Conservation (phyloP, 2,329 filamentous ascomycete species). For the Phialemoniopsis sp. region DNA sequence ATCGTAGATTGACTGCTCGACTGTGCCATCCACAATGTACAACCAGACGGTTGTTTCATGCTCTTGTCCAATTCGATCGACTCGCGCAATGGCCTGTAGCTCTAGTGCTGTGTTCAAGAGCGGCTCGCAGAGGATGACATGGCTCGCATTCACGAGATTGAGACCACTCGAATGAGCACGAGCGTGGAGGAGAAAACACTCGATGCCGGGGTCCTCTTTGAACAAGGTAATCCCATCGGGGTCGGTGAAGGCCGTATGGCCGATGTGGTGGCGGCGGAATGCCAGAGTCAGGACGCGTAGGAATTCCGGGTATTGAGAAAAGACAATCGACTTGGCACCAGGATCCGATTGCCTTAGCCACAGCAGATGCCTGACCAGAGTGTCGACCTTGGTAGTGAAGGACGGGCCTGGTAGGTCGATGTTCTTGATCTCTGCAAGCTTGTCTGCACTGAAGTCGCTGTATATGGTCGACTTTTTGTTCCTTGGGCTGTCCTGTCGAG, state of each 20-base stretch:
- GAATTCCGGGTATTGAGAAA: constrained; percentile 86
- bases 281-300: constrained; percentile 68
- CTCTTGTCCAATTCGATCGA: constrained; percentile 89
- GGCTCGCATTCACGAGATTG: constrained; percentile 87
- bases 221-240: constrained; percentile 70
- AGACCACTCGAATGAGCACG: constrained; percentile 84
- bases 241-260: constrained; percentile 65
- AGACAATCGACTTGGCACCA: constrained; percentile 88
- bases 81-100: constrained; percentile 89
- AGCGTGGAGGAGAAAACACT: constrained; percentile 87
- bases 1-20: constrained; percentile 89
- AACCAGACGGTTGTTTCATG: constrained; percentile 91
- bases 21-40: constrained; percentile 85
- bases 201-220: constrained; percentile 66
- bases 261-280: constrained; percentile 68
- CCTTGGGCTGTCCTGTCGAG: constrained; percentile 7
- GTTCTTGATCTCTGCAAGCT: constrained; percentile 75
- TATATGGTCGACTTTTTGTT: constrained; percentile 59
- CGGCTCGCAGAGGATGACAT: constrained; percentile 93
- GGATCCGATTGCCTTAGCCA: constrained; percentile 84
- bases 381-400: constrained; percentile 90
- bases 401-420: constrained; percentile 70
- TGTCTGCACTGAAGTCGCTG: constrained; percentile 65
- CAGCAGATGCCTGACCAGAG: constrained; percentile 71
- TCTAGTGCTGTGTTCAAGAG: constrained; percentile 91